Percentiles rank a stretch among this genome's conserved stretches.
Evolutionary conservation across 2,329 filamentous ascomycete species (phyloP).

Genomic region (Bertia moriformis): DNA sequence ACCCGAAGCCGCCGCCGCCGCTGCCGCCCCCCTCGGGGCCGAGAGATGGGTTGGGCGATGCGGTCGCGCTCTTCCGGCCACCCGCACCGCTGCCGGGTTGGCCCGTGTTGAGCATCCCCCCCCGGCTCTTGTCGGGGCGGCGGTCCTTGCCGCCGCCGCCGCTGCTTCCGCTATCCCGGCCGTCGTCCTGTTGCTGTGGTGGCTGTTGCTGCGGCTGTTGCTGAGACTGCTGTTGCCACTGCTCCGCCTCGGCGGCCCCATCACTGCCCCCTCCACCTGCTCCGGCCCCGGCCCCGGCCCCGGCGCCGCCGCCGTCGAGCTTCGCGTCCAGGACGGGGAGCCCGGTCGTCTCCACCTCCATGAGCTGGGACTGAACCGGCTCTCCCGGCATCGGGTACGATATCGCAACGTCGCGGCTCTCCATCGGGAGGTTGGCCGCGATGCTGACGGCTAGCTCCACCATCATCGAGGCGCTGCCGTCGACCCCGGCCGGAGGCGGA

Average conservation of each 20-base stretch:
- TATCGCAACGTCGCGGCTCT: slow-evolving; percentile 80
- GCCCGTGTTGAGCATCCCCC: slow-evolving; percentile 18
- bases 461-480: slow-evolving; percentile 81
- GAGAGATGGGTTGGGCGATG: slow-evolving; percentile 3
- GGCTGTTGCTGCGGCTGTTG: slow-evolving; percentile 14
- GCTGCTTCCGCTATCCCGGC: slow-evolving; percentile 16
- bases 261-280: slow-evolving; percentile 9
- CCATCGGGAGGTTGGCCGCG: slow-evolving; percentile 70
- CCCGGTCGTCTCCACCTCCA: slow-evolving; percentile 70
- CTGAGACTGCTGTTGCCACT: slow-evolving; percentile 18
- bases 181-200: slow-evolving; percentile 13
- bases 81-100: no score
- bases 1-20: slow-evolving; percentile 17
- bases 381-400: slow-evolving; percentile 72
- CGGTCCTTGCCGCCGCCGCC: slow-evolving; percentile 18
- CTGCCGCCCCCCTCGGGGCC: slow-evolving; percentile 13
- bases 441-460: slow-evolving; percentile 80
- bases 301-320: no score
- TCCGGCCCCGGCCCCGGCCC: slow-evolving; percentile 12
- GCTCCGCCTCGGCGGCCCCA: no score
- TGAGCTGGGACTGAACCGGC: slow-evolving; percentile 53
- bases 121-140: slow-evolving; percentile 27
- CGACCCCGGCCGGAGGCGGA: slow-evolving; percentile 66
- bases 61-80: slow-evolving; percentile 4
- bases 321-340: slow-evolving; percentile 43